Percentiles rank a stretch among this genome's conserved stretches.
Conservation (phyloP, 1,284 basidiomycete genomes). For the Cystobasidiaceae sp. region DNA sequence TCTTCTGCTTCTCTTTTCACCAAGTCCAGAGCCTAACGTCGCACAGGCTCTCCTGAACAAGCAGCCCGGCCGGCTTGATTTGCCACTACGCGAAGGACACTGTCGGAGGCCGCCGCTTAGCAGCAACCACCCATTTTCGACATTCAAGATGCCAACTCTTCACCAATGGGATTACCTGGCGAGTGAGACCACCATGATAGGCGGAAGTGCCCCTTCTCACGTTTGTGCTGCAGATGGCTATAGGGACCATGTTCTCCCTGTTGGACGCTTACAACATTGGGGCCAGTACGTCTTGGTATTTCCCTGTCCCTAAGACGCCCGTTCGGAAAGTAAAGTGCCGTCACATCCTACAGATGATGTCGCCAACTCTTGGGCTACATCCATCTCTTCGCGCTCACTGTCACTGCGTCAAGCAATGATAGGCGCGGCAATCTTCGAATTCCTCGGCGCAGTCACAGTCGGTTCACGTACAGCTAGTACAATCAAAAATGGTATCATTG, state of each 20-base stretch:
- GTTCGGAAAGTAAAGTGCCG: too few relatives aligned
- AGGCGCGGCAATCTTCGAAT: slow-evolving; percentile 50
- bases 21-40: too few relatives aligned
- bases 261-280: slow-evolving; percentile 53
- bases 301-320: too few relatives aligned
- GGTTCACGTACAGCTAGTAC: slow-evolving; percentile 50
- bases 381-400: slow-evolving; percentile 51
- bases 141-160: slow-evolving; percentile 22
- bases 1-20: too few relatives aligned
- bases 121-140: too few relatives aligned
- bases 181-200: neutral
- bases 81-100: too few relatives aligned
- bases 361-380: slow-evolving; percentile 52
- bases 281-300: slow-evolving; percentile 46
- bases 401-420: slow-evolving; percentile 50
- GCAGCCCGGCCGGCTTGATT: too few relatives aligned
- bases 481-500: slow-evolving; percentile 52
- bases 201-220: neutral
- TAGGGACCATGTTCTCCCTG: slow-evolving; percentile 46
- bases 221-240: slow-evolving; percentile 43
- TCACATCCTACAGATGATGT: slow-evolving; percentile 42
- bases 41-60: too few relatives aligned
- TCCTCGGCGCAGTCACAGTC: slow-evolving; percentile 50
- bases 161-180: slow-evolving; percentile 19
- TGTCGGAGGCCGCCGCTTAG: too few relatives aligned